Base-by-base conservation (phyloP, 2,329 filamentous ascomycete genomes). In the Ustulina deusta region DNA sequence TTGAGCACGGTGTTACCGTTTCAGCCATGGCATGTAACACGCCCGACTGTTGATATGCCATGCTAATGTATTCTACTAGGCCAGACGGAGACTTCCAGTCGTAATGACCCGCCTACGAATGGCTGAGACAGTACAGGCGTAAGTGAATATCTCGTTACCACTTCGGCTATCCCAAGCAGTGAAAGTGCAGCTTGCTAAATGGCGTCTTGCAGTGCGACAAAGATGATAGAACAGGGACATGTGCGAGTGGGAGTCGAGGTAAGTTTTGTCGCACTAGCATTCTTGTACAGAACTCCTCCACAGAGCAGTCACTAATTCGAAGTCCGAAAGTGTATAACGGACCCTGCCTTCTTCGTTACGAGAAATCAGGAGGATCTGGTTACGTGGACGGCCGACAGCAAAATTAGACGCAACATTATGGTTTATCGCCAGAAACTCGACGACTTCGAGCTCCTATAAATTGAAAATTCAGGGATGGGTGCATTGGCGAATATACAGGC, bases 361-460 rank as follows among this genome's bases (percentile, higher is more conserved):
- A 86, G 94, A 72, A 92, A 89, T 69, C 93, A 97, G 87, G 95
- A 98, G 62, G 95, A 98, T 81, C 97, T 97, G 79, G 92, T 98
- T 20, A 97, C 95, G 0, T 98, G 95, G 95, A 91, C 95, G 10
- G 93, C 97, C 75, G 93, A 93, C 68, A 97, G 93, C 81, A 97
- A 97, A 91, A 94, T 98, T 80, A 97, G 97, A 91, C 88, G 92
- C 78, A 96, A 94, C 78, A 97, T 97, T 71, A 90, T 97, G 88
- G 93, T 93, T 81, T 98, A 97, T 79, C 89, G 93, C 74, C 94
- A 97, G 81, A 93, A 97, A 84, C 81, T 97, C 81, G 95, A 98
- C 81, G 95, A 98, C 81, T 98, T 97, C 77, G 95, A 98, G 83
- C 83, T 97, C 78, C 83, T 97, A 75, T 96, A 80, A 48, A 51